Percentiles rank a stretch among this genome's conserved stretches.
Conservation (phyloP, 805 yeast genomes). For the Ogataea philodendri region DNA sequence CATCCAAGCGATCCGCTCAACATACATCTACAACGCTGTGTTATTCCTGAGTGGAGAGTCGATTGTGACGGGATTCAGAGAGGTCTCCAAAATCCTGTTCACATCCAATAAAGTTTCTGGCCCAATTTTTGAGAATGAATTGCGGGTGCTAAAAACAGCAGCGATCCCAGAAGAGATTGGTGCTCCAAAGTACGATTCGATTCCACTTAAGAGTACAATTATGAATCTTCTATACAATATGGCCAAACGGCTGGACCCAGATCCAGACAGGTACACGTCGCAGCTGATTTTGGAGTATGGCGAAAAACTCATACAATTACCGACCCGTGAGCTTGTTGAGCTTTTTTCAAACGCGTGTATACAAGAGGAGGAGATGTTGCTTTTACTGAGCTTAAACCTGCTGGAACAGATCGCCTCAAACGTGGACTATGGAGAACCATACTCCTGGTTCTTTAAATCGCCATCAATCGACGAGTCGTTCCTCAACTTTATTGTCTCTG, state of each 20-base stretch:
- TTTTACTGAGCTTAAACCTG: conserved; percentile 7
- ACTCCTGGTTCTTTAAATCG: conserved; percentile 16
- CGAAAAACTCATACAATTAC: conserved; percentile 5
- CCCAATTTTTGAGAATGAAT: conserved; percentile 23
- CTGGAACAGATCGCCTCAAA: conserved; percentile 15
- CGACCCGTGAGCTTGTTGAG: conserved; percentile 14
- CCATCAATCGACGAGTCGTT: conserved; percentile 7
- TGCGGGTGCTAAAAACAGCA: conserved; percentile 8
- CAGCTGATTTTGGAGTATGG: conserved; percentile 11
- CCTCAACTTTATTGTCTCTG: conserved; percentile 9
- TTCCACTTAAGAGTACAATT: conserved; percentile 15
- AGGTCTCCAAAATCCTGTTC: conserved; percentile 17
- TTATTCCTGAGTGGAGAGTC: conserved; percentile 10
- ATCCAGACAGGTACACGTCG: no score
- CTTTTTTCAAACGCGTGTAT: conserved; percentile 10
- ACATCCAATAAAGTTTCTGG: conserved; percentile 9
- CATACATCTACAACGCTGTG: conserved; percentile 10
- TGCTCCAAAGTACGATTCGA: conserved; percentile 14
- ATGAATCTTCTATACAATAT: conserved; percentile 12
- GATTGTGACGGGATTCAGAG: conserved; percentile 12
- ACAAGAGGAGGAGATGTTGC: conserved; percentile 12
- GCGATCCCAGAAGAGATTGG: conserved; percentile 5
- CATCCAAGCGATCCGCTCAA: neutral
- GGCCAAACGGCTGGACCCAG: neutral
- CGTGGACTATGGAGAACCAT: conserved; percentile 8